A percentile compares a stretch with the other conserved stretches of the same genome.
Conservation (phyloP, 768 basidiomycete genomes). For the Tylopilus vinaceipallidus region DNA sequence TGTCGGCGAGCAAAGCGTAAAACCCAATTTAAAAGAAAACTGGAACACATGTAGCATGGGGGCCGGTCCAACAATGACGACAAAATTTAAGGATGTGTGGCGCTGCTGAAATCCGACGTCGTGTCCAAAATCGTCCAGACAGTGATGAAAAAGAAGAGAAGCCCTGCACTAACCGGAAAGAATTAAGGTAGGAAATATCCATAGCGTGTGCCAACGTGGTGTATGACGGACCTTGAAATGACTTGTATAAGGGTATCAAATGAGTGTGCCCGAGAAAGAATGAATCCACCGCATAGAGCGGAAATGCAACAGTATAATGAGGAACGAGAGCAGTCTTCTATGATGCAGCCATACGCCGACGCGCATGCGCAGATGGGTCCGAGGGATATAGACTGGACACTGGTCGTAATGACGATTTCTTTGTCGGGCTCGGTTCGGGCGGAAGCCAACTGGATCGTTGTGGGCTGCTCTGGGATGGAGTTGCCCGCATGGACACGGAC, state of each 20-base stretch:
- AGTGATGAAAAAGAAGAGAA: conserved; percentile 6
- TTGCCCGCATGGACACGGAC: conserved; percentile 7
- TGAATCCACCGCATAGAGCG: conserved; percentile 13
- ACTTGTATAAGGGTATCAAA: conserved; percentile 28
- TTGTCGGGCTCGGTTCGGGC: conserved; percentile 15
- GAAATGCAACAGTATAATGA: conserved; percentile 6
- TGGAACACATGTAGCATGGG: conserved; percentile 11
- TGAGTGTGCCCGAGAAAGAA: conserved; percentile 24
- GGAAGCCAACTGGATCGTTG: conserved; percentile 27
- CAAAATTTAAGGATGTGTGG: conserved; percentile 11
- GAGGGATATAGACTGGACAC: conserved; percentile 15
- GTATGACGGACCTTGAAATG: conserved; percentile 16
- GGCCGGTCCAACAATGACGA: conserved; percentile 16
- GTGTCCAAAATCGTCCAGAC: conserved; percentile 20
- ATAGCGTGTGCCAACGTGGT: conserved; percentile 15
- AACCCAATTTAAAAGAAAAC: conserved; percentile 6
- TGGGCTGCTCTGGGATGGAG: conserved; percentile 8
- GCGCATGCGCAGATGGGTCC: conserved; percentile 9
- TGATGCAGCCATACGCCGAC: conserved; percentile 20
- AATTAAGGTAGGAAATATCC: conserved; percentile 25
- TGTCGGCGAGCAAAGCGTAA: conserved; percentile 11
- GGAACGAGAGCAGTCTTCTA: conserved; percentile 13
- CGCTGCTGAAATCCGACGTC: conserved; percentile 9
- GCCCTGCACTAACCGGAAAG: neutral
- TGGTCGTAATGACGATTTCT: conserved; percentile 17